Evolutionary conservation across 768 basidiomycete genomes (phyloP), one percentile per base, ranked within the genome.

Genomic region (Tricholoma bakamatsutake): DNA sequence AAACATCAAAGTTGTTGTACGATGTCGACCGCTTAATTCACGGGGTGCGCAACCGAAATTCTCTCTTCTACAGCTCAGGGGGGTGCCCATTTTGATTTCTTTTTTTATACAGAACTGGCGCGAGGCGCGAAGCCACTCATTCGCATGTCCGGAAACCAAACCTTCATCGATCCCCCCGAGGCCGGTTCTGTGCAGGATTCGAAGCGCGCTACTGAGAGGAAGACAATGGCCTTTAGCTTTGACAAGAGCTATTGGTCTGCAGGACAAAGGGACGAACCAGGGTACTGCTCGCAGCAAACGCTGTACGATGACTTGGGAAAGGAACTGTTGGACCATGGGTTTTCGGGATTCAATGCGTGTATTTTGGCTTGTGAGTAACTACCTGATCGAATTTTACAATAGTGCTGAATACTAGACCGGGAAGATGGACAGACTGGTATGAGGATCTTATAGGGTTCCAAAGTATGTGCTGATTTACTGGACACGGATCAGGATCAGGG

Each of bases 241-340:
- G 96, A 98, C 80, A 96, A 95, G 80, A 90, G 88, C 53, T 98
- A 98, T 71, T 96, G 94, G 95, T 94, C 93, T 39, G 93, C 93
- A 12, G 92, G 94, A 1, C 79, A 88, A 9, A 79, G 90, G 63
- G 90, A 94, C 66, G 96, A 97, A 55, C 87, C 91, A 0, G 78
- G 80, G 12, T 98, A 98, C 67, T 95, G 93, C 62, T 92, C 89
- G 4, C 96, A 99, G 65, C 87, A 96, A 69, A 98, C 94, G 0
- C 76, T 98, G 56, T 98, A 92, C 71, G 85, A 93, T 62, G 96
- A 98, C 75, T 70, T 98, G 34, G 96, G 96, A 42, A 89, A 88
- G 71, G 96, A 98, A 66, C 72, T 99, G 52, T 76, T 99, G 63
- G 92, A 98, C 69, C 95, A 98, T 69, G 88, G 92, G 42, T 98